Evolutionary conservation across 2,329 filamentous ascomycete species (phyloP).

Genomic region (Tolypocladium inflatum): DNA sequence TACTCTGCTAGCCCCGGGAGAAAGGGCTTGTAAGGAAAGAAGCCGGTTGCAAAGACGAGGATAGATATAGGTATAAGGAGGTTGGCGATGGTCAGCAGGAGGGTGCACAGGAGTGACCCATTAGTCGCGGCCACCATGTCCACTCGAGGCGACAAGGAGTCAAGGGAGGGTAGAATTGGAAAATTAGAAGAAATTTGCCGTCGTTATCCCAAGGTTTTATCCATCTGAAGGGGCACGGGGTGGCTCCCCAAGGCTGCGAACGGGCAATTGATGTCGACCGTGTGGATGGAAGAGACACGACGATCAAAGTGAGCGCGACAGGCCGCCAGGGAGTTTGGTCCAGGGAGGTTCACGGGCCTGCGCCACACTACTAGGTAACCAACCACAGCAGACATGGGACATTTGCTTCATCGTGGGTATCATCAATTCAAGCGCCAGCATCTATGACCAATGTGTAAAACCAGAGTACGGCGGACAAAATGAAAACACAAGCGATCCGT

Average conservation of each 20-base stretch:
- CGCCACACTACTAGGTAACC: constrained; percentile 7
- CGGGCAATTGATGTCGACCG: neutral
- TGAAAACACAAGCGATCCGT: neutral
- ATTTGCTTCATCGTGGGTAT: constrained; percentile 5
- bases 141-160: neutral
- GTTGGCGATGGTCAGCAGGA: constrained; percentile 59
- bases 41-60: constrained; percentile 73
- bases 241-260: neutral
- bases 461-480: neutral
- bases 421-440: constrained; percentile 7
- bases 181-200: too few species aligned
- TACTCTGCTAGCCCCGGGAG: constrained; percentile 73
- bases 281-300: neutral
- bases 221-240: neutral
- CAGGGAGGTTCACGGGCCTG: constrained; percentile 1
- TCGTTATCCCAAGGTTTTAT: neutral
- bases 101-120: constrained; percentile 19
- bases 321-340: neutral
- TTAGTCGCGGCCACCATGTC: constrained; percentile 15
- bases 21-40: constrained; percentile 96
- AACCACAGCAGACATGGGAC: neutral
- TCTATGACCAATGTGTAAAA: neutral
- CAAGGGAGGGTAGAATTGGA: constrained; percentile 2
- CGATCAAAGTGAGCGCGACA: neutral
- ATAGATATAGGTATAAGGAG: constrained; percentile 67